Evolutionary conservation across 108 stramenopile genomes (phyloP).

Genomic region (Nannochloropsis granulata): DNA sequence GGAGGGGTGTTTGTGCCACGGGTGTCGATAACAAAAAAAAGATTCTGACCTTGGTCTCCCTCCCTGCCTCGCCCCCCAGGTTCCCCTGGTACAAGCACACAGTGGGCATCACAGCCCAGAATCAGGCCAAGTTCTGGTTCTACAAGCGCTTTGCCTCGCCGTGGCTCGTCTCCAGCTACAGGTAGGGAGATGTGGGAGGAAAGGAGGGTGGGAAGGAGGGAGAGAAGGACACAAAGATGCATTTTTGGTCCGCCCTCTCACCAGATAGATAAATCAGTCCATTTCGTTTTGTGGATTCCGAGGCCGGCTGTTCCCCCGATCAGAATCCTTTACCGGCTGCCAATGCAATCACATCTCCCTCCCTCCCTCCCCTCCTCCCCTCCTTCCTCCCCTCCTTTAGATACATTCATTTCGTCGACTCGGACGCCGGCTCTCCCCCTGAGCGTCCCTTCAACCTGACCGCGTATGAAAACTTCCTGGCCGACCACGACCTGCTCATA

Average conservation of each 20-base stretch:
- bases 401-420: neutral
- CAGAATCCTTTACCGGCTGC: no score
- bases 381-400: neutral
- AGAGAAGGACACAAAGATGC: neutral
- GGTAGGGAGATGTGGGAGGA: neutral
- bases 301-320: no score
- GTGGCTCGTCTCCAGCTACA: neutral
- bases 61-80: neutral
- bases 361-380: no score
- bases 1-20: no score
- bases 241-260: neutral
- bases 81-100: neutral
- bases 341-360: no score
- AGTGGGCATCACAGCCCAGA: neutral
- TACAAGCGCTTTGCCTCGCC: neutral
- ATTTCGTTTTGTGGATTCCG: no score
- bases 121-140: neutral
- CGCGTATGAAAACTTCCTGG: neutral
- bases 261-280: no score
- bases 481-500: neutral
- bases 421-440: neutral
- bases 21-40: neutral
- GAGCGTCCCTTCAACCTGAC: neutral
- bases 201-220: neutral
- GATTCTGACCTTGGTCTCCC: neutral